These are phyloP conservation scores for Abortiporus biennis DNA, from an alignment of 1,284 basidiomycete genomes.

Conservation along the genomic window DNA sequence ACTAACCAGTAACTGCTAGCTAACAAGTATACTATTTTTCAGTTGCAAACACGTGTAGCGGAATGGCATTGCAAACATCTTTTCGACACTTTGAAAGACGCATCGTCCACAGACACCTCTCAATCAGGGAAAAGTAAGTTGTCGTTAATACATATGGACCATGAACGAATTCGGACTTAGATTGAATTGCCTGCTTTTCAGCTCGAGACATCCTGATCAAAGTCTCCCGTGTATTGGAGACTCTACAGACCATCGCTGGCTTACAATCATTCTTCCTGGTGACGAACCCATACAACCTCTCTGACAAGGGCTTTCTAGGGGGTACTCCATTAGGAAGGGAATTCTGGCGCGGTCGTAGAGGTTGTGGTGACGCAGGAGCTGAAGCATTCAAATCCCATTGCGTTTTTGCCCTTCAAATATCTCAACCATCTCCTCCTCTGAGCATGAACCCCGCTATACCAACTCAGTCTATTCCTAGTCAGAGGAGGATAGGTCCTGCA, in stretches of 20 bases:
- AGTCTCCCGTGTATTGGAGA: constrained; percentile 45
- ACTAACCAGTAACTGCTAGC: background rate
- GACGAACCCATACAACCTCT: constrained; percentile 41
- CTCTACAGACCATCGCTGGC: constrained; percentile 39
- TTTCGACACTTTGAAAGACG: background rate
- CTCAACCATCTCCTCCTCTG: background rate
- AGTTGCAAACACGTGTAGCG: background rate
- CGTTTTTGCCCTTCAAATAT: too few species aligned
- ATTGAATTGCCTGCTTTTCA: constrained; percentile 15
- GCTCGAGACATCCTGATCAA: constrained; percentile 39
- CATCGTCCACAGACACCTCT: too few species aligned
- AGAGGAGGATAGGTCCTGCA: constrained; percentile 25
- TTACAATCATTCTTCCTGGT: constrained; percentile 57
- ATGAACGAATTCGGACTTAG: too few species aligned
- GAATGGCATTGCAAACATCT: constrained; percentile 5
- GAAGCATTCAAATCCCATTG: constrained; percentile 47
- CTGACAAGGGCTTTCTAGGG: constrained; percentile 52
- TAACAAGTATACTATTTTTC: background rate
- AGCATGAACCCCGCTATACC: background rate
- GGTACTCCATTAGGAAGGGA: constrained; percentile 53
- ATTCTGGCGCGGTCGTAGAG: constrained; percentile 55
- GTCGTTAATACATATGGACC: too few species aligned
- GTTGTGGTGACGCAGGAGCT: constrained; percentile 51
- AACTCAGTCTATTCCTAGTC: background rate
- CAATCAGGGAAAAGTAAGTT: constrained; percentile 1